phyloP scores from a whole-genome alignment of 805 yeast species.

The Pichia pseudocactophila region DNA sequence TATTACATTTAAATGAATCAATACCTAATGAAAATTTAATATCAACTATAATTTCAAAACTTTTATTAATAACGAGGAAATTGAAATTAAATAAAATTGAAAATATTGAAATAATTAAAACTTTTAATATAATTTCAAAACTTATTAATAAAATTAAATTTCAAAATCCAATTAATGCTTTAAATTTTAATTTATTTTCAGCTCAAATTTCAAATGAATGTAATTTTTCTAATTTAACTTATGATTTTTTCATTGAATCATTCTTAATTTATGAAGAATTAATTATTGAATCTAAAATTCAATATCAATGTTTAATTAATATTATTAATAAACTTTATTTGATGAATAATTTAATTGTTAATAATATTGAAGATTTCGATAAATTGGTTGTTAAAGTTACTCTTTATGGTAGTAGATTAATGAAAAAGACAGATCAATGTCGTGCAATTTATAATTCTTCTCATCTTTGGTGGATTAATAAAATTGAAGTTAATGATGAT shows the following conservation, averaged over 20 bases:
- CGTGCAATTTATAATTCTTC: constrained; percentile 81
- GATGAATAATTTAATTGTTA: constrained; percentile 32
- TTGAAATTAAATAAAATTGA: constrained; percentile 25
- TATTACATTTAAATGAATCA: constrained; percentile 20
- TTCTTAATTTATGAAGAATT: constrained; percentile 73
- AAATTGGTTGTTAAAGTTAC: constrained; percentile 77
- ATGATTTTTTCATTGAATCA: constrained; percentile 84
- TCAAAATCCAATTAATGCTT: constrained; percentile 23
- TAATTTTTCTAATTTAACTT: constrained; percentile 59
- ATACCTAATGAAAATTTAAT: constrained; percentile 39
- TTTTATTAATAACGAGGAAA: constrained; percentile 51
- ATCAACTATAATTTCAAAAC: constrained; percentile 62
- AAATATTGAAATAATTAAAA: constrained; percentile 17
- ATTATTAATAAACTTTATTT: constrained; percentile 38
- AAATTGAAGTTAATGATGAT: constrained; percentile 28
- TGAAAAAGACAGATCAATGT: constrained; percentile 92
- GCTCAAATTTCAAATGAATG: constrained; percentile 79
- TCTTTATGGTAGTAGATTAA: constrained; percentile 75
- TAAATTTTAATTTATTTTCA: constrained; percentile 51
- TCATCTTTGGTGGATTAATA: constrained; percentile 91
- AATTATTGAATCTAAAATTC: constrained; percentile 38
- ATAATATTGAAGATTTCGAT: constrained; percentile 58
- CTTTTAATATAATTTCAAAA: constrained; percentile 69
- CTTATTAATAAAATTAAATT: constrained; percentile 57
- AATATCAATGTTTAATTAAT: constrained; percentile 39